phyloP scores from a whole-genome alignment of 345 rosid species.

The Eucalyptus pauciflora region DNA sequence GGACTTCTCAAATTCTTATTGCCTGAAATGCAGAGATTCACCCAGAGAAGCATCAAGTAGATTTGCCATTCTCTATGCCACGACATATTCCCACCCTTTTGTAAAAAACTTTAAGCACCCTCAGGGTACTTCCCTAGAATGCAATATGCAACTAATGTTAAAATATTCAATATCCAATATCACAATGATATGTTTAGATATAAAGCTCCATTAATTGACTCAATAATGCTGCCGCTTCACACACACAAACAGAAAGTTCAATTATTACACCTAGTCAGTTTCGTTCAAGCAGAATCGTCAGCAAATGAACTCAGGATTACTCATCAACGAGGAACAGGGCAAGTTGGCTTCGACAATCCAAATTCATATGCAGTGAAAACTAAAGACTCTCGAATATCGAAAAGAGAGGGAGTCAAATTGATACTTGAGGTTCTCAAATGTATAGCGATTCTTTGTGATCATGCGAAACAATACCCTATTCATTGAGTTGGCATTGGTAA shows the following conservation, averaged over 20 bases:
- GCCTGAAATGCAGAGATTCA: slow-evolving; percentile 25
- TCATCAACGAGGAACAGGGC: neutral
- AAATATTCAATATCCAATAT: neutral
- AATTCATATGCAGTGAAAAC: neutral
- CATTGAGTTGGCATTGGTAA: too few relatives aligned
- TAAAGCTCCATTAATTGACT: neutral
- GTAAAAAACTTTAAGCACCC: neutral
- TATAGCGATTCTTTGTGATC: neutral
- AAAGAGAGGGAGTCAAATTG: neutral
- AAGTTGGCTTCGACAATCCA: neutral
- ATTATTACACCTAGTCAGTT: neutral
- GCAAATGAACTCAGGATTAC: neutral
- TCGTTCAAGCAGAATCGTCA: neutral
- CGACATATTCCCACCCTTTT: neutral
- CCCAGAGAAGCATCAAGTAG: neutral
- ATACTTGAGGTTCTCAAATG: neutral
- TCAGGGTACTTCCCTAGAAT: neutral
- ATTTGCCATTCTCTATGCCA: neutral
- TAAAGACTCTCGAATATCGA: neutral
- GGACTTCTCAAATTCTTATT: slow-evolving; percentile 74
- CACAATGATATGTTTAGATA: neutral
- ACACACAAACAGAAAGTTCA: neutral
- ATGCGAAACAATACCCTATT: too few relatives aligned
- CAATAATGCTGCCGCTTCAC: neutral
- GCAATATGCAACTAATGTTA: neutral